Evolutionary conservation across 2,329 filamentous ascomycete genomes (phyloP), one percentile per base, ranked within the genome.

Genomic region (Fusarium transvaalense): DNA sequence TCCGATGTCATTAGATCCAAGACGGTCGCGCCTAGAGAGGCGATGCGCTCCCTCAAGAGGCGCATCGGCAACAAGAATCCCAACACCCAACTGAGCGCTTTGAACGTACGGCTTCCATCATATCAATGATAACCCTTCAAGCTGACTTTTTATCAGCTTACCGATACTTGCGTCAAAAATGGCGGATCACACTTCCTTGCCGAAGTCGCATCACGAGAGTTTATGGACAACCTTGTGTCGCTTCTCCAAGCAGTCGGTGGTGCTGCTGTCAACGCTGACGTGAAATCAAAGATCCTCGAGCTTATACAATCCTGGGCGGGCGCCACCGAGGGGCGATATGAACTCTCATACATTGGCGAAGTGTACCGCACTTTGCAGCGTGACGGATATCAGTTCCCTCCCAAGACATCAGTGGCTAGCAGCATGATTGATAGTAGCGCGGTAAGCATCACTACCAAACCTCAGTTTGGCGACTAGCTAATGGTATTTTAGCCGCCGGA

Each of bases 131-230:
- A 39, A 56, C 37, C 23, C 29, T 21, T 14, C 8, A 48, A 53
- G 58, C 70, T 75, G 56, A 73, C 61, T 14, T 50, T 64, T 25
- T 25, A 52, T 35, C 50, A 89, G 93, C 91, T 99, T 75, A 97
- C 94, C 70, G 96, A 99, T 82, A 98, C 96, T 1, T 99, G 96
- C 78, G 94, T 98, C 65, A 99, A 99, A 83, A 99, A 99, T 84
- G 96, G 96, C 62, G 96, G 96, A 72, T 88, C 91, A 38, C 96
- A 99, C 81, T 99, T 99, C 80, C 89, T 99, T 50, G 87, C 90
- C 71, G 96, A 99, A 82, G 96, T 99, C 73, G 95, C 96, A 39
- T 97, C 95, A 19, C 89, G 94, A 68, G 96, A 99, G 82, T 99
- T 98, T 76, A 97, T 99, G 92, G 96, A 99, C 81, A 97, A 97